Base-by-base conservation (phyloP, 495 filamentous ascomycete genomes). In the Talaromyces thailandensis region DNA sequence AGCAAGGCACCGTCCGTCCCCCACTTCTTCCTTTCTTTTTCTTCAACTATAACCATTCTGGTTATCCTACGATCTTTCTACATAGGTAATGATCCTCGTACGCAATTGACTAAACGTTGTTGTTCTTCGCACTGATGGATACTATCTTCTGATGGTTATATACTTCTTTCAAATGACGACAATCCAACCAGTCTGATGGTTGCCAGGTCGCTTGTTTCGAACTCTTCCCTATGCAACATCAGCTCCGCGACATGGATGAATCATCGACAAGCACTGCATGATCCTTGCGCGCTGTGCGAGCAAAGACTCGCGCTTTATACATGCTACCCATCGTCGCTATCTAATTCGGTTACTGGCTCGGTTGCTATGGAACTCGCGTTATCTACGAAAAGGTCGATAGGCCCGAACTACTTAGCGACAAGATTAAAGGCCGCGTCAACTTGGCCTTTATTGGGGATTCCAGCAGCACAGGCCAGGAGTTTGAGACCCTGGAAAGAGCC, bases 201-300 rank as follows among this genome's bases (percentile, higher is more conserved):
- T 31, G 18, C 52, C 29, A 56, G 12, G 25, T 56, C 52, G 1
- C 25, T 14, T 12, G 5, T 29, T 4, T 29, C 11, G 52, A 28
- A 56, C 24, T 81, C 70, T 24, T 74, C 64, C 63, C 75, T 77
- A 65, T 63, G 73, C 14, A 52, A 64, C 65, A 76, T 71, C 23
- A 79, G 64, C 65, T 79, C 71, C 14, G 70, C 68, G 69, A 81
- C 72, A 64, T 56, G 29, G 52, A 56, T 16, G 52, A 56, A 3
- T 18, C 23, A n/a, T 56, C 24, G 29, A 56, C 21, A 21, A 56
- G 4, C 16, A 56, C 25, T 24, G 52, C 25, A 16, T 56, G 21
- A 56, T 21, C 29, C 52, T 56, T 31, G 52, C 29, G 25, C 18
- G 25, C 29, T 56, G 52, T 56, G 52, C 52, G 52, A 24, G 18